phyloP scores from a whole-genome alignment of 2,329 filamentous ascomycete species.

The Dactylellina sp. region DNA sequence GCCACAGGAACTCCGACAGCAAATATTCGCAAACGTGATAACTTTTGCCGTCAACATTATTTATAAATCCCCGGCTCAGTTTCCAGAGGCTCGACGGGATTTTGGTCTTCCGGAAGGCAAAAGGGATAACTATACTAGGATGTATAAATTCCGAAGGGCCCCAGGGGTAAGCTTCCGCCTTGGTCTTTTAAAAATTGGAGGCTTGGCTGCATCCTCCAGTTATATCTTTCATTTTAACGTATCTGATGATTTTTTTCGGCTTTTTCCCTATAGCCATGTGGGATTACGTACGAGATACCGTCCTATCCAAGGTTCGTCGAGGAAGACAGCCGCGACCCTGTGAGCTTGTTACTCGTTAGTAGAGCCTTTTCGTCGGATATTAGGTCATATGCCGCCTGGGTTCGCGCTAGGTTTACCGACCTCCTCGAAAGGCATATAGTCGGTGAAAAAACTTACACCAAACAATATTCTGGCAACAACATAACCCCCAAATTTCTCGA shows the following conservation, averaged over 20 bases:
- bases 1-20: constrained; percentile 15
- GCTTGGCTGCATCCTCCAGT: background rate
- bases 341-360: constrained; percentile 14
- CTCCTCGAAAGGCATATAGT: background rate
- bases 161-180: constrained; percentile 3
- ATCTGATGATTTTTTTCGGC: no score
- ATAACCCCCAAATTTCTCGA: background rate
- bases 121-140: background rate
- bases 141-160: constrained; percentile 7
- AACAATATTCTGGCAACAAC: background rate
- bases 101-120: background rate
- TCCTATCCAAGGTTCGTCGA: constrained; percentile 10
- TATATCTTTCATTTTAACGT: no score
- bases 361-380: constrained; percentile 22
- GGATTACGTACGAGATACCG: constrained; percentile 9
- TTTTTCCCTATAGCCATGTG: constrained; percentile 5
- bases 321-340: background rate
- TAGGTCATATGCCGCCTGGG: background rate
- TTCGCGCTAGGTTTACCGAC: background rate
- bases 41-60: constrained; percentile 19
- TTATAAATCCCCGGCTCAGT: constrained; percentile 10
- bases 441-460: constrained; percentile 4
- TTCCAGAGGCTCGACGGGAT: constrained; percentile 5
- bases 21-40: constrained; percentile 29
- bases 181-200: background rate